Evolutionary conservation across 306 rosid genomes (phyloP).

Genomic region (Vicia faba): DNA sequence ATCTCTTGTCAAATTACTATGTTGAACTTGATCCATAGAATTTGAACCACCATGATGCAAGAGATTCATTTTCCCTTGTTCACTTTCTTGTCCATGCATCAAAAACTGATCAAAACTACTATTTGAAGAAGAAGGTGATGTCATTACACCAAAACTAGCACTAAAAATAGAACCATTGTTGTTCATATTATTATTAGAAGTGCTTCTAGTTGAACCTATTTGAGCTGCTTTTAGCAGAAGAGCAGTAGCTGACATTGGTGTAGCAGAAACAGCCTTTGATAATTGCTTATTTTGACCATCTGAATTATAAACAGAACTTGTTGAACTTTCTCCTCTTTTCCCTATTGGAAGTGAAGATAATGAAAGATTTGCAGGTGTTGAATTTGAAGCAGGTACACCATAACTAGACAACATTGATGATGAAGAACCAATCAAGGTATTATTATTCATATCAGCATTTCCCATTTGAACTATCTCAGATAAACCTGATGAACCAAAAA

Average conservation of each 20-base stretch:
- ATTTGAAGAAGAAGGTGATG: conserved; percentile 46
- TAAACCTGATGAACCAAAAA: conserved; percentile 44
- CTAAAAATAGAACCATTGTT: conserved; percentile 51
- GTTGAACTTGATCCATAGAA: conserved; percentile 33
- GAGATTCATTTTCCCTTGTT: conserved; percentile 36
- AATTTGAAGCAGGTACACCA: conserved; percentile 43
- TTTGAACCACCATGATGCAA: conserved; percentile 32
- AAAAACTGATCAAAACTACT: conserved; percentile 46
- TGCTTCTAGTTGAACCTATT: conserved; percentile 64
- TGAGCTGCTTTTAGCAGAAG: conserved; percentile 69
- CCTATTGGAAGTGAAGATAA: too few relatives aligned
- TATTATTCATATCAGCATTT: conserved; percentile 10
- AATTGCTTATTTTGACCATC: too few relatives aligned
- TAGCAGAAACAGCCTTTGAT: neutral
- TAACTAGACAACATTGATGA: conserved; percentile 48
- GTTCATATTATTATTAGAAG: neutral
- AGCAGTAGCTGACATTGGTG: conserved; percentile 78
- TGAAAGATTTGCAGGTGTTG: conserved; percentile 47
- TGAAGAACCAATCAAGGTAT: conserved; percentile 48
- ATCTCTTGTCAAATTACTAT: conserved; percentile 67
- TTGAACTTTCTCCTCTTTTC: too few relatives aligned
- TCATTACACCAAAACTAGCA: conserved; percentile 56
- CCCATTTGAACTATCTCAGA: conserved; percentile 62
- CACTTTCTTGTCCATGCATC: conserved; percentile 45
- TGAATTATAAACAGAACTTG: neutral